phyloP scores from a whole-genome alignment of 768 basidiomycete species.

The Boletellus emodensis region DNA sequence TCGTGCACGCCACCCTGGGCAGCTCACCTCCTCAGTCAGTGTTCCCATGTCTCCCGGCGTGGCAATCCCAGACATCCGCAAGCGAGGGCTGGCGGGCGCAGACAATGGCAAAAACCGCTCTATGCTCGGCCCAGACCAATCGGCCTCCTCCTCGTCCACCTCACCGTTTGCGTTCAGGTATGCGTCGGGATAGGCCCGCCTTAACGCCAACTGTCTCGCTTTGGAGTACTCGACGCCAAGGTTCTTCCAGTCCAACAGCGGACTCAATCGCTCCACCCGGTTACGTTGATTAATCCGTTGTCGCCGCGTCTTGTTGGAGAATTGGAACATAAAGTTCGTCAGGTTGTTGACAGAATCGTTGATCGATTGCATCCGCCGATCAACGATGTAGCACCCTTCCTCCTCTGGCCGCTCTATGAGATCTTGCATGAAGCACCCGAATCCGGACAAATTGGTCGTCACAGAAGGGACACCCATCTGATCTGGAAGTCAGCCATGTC shows the following conservation, averaged over 20 bases:
- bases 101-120: conserved; percentile 63
- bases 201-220: conserved; percentile 84
- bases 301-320: conserved; percentile 80
- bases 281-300: conserved; percentile 99
- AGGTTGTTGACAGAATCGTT: conserved; percentile 91
- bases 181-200: conserved; percentile 93
- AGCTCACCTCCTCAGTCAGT: conserved; percentile 72
- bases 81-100: conserved; percentile 83
- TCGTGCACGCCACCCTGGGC: background rate
- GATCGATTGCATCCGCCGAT: conserved; percentile 82
- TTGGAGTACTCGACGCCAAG: conserved; percentile 97
- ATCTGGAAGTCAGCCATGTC: conserved; percentile 8
- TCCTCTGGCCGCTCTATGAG: conserved; percentile 92
- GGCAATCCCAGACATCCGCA: conserved; percentile 67
- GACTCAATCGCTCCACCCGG: conserved; percentile 90
- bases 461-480: conserved; percentile 98
- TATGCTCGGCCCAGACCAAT: conserved; percentile 47
- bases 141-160: conserved; percentile 42
- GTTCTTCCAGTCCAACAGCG: conserved; percentile 97
- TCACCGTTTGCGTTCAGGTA: conserved; percentile 64
- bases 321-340: conserved; percentile 67
- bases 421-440: conserved; percentile 98
- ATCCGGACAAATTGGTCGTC: conserved; percentile 96
- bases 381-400: conserved; percentile 96
- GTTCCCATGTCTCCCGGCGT: conserved; percentile 95